These are phyloP conservation scores for Casuarina glauca DNA, from an alignment of 306 rosid genomes.

Conservation along the genomic window DNA sequence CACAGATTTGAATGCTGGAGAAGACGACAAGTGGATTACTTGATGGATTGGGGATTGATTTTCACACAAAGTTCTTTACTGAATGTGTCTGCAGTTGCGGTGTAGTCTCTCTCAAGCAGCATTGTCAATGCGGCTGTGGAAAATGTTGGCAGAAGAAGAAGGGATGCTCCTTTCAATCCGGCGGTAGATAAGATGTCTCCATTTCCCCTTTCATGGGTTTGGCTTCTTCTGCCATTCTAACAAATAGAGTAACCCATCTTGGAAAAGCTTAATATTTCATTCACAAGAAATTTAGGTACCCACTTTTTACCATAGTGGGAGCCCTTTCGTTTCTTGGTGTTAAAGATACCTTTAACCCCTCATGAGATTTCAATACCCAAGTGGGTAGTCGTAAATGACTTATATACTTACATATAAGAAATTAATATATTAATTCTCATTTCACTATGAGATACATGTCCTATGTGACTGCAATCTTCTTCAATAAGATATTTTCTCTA, in stretches of 20 bases:
- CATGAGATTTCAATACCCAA: neutral
- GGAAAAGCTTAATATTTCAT: neutral
- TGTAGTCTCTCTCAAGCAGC: slow-evolving; percentile 30
- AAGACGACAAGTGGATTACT: neutral
- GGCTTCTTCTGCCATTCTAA: no score
- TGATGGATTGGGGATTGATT: neutral
- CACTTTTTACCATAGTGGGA: neutral
- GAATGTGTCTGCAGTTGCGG: neutral
- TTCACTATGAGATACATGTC: no score
- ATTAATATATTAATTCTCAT: no score
- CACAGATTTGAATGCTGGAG: neutral
- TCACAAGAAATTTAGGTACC: neutral
- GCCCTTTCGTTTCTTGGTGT: neutral
- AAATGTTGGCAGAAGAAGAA: slow-evolving; percentile 12
- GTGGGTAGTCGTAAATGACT: neutral
- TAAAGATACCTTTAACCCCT: neutral
- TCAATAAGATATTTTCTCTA: no score
- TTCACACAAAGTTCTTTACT: neutral
- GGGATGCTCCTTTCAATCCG: slow-evolving; percentile 42
- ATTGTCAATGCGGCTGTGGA: slow-evolving; percentile 31
- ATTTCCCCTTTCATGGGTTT: neutral
- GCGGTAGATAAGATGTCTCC: slow-evolving; percentile 30
- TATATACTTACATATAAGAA: no score
- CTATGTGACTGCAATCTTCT: no score
- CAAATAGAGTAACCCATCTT: no score